These are phyloP conservation scores for Stylosanthes scabra DNA, from an alignment of 331 rosid genomes.

Conservation along the genomic window DNA sequence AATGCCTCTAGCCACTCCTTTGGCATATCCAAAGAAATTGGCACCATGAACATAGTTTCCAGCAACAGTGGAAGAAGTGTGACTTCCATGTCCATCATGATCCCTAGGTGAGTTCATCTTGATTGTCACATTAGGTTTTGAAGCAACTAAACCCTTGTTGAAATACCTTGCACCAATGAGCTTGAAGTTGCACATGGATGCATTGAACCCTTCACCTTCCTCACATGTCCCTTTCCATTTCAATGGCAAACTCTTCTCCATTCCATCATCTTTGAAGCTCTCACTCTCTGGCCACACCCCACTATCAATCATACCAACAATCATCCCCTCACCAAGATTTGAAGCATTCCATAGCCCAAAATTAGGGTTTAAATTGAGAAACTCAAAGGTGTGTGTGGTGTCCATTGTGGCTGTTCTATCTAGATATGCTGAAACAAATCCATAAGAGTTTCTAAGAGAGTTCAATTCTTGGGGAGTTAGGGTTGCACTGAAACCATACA, in stretches of 20 bases:
- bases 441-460: slow-evolving; percentile 33
- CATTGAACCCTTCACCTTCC: slow-evolving; percentile 50
- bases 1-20: slow-evolving; percentile 54
- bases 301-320: slow-evolving; percentile 49
- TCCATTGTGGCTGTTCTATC: slow-evolving; percentile 42
- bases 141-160: slow-evolving; percentile 47
- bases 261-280: slow-evolving; percentile 53
- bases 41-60: slow-evolving; percentile 47
- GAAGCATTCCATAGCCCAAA: slow-evolving; percentile 51
- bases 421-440: slow-evolving; percentile 41
- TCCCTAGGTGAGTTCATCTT: slow-evolving; percentile 58
- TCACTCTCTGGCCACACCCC: slow-evolving; percentile 54
- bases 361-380: slow-evolving; percentile 47
- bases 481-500: slow-evolving; percentile 54
- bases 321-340: slow-evolving; percentile 45
- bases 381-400: slow-evolving; percentile 51
- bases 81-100: slow-evolving; percentile 47
- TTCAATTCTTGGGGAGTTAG: slow-evolving; percentile 39
- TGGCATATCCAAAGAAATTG: slow-evolving; percentile 50
- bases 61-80: slow-evolving; percentile 48
- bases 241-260: slow-evolving; percentile 36
- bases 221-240: slow-evolving; percentile 55
- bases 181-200: slow-evolving; percentile 52
- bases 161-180: slow-evolving; percentile 56
- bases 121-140: slow-evolving; percentile 13